These are phyloP conservation scores for Boletellus emodensis DNA, from an alignment of 768 basidiomycete genomes.

Conservation along the genomic window DNA sequence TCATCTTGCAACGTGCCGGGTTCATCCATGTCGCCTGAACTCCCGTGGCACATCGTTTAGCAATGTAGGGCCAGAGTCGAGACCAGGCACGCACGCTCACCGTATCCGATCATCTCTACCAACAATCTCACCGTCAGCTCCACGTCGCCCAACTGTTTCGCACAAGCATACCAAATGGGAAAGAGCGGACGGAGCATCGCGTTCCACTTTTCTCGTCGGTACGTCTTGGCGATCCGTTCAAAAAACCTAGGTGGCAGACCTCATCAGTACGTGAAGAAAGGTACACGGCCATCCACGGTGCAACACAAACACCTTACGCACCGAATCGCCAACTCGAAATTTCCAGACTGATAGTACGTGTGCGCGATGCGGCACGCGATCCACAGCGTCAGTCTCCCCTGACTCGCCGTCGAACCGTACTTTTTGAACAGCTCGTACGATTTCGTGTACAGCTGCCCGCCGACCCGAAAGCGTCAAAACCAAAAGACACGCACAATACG, in stretches of 20 bases:
- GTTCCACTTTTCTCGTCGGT: constrained; percentile 82
- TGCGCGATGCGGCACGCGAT: constrained; percentile 89
- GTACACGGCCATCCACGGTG: background rate
- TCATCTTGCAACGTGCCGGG: constrained; percentile 59
- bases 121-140: constrained; percentile 73
- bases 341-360: constrained; percentile 74
- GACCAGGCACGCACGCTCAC: constrained; percentile 43
- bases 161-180: constrained; percentile 78
- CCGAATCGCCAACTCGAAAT: constrained; percentile 87
- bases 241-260: constrained; percentile 53
- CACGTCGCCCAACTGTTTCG: constrained; percentile 71
- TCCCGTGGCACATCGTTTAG: too few relatives aligned
- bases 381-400: constrained; percentile 80
- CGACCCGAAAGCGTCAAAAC: background rate
- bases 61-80: background rate
- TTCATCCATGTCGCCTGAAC: constrained; percentile 41
- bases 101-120: constrained; percentile 78
- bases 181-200: constrained; percentile 71
- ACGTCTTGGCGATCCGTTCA: constrained; percentile 86
- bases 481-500: background rate
- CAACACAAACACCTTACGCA: constrained; percentile 24
- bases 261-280: background rate
- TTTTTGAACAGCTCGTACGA: constrained; percentile 93
- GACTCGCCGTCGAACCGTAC: constrained; percentile 51
- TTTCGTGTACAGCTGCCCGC: constrained; percentile 79